Conservation (phyloP, 768 basidiomycete genomes). For the Auricularia heimuer region DNA sequence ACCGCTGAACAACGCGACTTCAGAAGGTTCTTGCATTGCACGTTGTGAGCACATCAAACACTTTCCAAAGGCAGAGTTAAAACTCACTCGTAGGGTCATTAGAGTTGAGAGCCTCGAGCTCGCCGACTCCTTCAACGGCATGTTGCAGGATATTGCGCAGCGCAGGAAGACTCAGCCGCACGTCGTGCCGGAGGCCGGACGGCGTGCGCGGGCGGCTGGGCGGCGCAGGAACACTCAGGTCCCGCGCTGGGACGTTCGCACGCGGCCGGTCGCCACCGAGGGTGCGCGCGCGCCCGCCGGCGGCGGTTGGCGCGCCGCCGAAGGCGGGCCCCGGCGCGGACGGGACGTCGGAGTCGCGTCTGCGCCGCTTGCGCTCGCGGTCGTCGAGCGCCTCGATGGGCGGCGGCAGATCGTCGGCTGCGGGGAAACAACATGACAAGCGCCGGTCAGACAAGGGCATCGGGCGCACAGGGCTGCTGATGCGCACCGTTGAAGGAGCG, state of each 20-base stretch:
- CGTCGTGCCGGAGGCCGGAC: not conserved
- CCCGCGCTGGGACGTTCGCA: not conserved
- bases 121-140: not conserved
- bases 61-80: not conserved
- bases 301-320: not conserved
- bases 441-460: too few relatives aligned
- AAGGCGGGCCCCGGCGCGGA: too few relatives aligned
- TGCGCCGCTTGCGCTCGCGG: not conserved
- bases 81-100: slow-evolving; percentile 44
- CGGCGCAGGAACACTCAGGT: not conserved
- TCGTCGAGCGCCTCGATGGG: slow-evolving; percentile 1
- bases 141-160: not conserved
- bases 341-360: not conserved
- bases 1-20: slow-evolving; percentile 53
- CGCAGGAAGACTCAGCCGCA: not conserved
- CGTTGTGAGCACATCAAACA: not conserved
- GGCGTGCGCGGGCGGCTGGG: not conserved
- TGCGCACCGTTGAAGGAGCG: slow-evolving; percentile 8
- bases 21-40: slow-evolving; percentile 40
- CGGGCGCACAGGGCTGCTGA: not conserved
- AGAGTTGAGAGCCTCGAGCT: slow-evolving; percentile 68
- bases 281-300: not conserved
- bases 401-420: not conserved
- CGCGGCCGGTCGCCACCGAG: not conserved
- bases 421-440: too few relatives aligned